Conservation (phyloP, 2,329 filamentous ascomycete genomes). For the Aspergillus piperis region DNA sequence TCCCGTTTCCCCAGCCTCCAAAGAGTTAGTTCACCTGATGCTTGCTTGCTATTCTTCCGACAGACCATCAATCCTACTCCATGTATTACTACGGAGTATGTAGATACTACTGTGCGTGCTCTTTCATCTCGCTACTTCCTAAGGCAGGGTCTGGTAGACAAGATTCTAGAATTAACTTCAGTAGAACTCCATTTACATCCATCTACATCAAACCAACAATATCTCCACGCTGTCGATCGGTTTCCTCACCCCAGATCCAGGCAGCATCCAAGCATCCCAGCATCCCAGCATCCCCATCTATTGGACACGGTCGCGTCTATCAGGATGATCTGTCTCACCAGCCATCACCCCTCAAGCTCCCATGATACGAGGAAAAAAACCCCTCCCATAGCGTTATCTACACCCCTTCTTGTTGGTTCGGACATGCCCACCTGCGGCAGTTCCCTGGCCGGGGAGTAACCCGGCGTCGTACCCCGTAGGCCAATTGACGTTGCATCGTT, state of each 20-base stretch:
- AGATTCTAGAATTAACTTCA: neutral
- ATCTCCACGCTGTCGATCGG: neutral
- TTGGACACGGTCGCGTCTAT: neutral
- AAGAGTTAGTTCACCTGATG: too few species aligned
- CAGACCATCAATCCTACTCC: too few species aligned
- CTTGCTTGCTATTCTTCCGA: too few species aligned
- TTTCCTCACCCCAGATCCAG: neutral
- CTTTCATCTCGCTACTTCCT: too few species aligned
- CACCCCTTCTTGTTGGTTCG: constrained; percentile 11
- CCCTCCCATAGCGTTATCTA: constrained; percentile 10
- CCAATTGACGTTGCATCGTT: neutral
- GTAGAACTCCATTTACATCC: neutral
- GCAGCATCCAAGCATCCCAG: neutral
- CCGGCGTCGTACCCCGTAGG: neutral
- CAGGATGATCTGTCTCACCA: neutral
- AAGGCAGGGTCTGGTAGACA: neutral
- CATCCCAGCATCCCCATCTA: neutral
- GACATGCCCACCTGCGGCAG: constrained; percentile 14
- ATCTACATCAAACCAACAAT: too few species aligned
- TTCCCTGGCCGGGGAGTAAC: neutral
- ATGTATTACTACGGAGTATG: too few species aligned
- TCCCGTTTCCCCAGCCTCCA: neutral
- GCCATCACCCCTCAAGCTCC: neutral
- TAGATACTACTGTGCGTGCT: too few species aligned
- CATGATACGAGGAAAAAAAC: constrained; percentile 28